Base-by-base conservation (phyloP, 208 protist genomes). In the Strigomonas oncopelti region DNA sequence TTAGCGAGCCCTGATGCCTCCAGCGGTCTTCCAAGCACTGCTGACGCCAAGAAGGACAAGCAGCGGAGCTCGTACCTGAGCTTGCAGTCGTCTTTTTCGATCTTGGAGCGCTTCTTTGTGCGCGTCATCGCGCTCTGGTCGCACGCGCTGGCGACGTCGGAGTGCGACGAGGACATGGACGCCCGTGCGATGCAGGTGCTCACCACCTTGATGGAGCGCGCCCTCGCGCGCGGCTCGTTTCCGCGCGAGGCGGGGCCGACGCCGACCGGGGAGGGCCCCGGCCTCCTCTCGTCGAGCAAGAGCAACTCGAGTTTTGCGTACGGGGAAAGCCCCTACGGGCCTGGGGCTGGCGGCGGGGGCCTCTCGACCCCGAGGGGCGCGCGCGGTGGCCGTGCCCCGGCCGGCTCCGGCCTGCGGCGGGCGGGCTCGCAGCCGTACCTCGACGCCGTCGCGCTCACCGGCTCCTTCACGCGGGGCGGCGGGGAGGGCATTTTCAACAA, bases 101-200 rank as follows among this genome's bases (percentile, higher is more conserved):
- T 46, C 14, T 57, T 89, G 7, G 70, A 78, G 55, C 45, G 38
- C 27, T 79, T 69, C 34, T 88, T 94, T 56, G 71, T 74, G 8
- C 77, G 78, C 25, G 72, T 91, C 16, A 53, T 85, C n/a, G 38
- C 62, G 24, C 61, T 92, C 24, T 95, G 90, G 87, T 56, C 73
- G 13, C 71, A 74, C 62, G 76, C 67, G 14, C 55, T 92, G 1
- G 56, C 82, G 20, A 69, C 62, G 25, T 77, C 82, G 2, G 69
- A 81, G 62, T 82, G 80, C 61, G 87, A 92, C 65, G 87, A 89
- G 32, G 78, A 85, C 62, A 78, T 85, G 34, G 81, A 90, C 60
- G 67, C n/a, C 13, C 67, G 83, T 28, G 85, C 83, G 31, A 72
- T 90, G 67, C 68, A 85, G 65, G 83, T 92, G 46, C 72, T 95